Conservation (phyloP, 2,329 filamentous ascomycete genomes). For the Akanthomyces uredinophilus region DNA sequence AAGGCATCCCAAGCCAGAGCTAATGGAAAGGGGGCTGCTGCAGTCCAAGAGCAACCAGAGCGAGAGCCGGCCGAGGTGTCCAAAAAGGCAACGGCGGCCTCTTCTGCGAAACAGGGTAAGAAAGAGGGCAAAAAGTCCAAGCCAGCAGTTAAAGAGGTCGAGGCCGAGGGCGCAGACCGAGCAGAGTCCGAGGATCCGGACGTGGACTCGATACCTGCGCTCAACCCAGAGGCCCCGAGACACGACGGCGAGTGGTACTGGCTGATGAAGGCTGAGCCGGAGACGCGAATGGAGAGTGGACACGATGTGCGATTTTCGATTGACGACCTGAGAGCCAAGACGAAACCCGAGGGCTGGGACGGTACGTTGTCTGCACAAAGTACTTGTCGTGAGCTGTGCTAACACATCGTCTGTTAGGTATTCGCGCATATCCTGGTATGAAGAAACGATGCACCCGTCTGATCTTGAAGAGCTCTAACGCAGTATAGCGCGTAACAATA, state of each 20-base stretch:
- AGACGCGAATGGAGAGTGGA: conserved; percentile 79
- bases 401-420: conserved; percentile 30
- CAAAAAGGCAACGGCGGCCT: background rate
- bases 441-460: background rate
- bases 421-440: conserved; percentile 44
- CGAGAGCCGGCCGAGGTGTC: background rate
- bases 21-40: background rate
- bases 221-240: conserved; percentile 34
- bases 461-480: conserved; percentile 7
- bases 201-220: conserved; percentile 30
- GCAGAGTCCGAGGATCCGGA: conserved; percentile 26
- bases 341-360: conserved; percentile 83
- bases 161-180: conserved; percentile 1
- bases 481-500: conserved; percentile 69
- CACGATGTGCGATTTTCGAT: conserved; percentile 91
- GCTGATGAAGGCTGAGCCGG: conserved; percentile 85
- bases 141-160: background rate
- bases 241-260: conserved; percentile 55
- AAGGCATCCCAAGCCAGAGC: background rate
- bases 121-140: conserved; percentile 2
- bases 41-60: background rate
- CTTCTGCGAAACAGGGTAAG: background rate
- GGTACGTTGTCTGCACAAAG: conserved; percentile 45
- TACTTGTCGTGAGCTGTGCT: background rate
- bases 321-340: conserved; percentile 72